These are phyloP conservation scores for Pythium pyrilobum DNA, from an alignment of 352 stramenopile genomes.

Conservation along the genomic window DNA sequence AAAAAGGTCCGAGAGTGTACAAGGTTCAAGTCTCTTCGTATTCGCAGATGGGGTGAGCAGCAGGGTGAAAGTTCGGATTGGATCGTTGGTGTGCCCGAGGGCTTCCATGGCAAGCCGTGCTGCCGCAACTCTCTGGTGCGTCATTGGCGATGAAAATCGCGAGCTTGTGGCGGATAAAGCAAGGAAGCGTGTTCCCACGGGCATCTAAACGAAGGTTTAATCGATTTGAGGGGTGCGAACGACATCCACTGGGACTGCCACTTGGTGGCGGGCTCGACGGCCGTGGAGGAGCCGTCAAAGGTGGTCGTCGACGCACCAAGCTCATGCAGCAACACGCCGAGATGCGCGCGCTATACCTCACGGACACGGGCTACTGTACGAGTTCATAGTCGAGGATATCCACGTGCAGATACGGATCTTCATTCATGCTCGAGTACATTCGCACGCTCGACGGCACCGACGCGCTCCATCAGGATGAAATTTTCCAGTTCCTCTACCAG, in stretches of 20 bases:
- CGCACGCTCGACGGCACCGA: slow-evolving; percentile 70
- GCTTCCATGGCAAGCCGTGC: too few species aligned
- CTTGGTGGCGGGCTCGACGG: slow-evolving; percentile 39
- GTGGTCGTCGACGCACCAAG: slow-evolving; percentile 47
- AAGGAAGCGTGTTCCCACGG: too few species aligned
- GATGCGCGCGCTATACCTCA: slow-evolving; percentile 72
- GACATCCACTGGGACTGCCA: too few species aligned
- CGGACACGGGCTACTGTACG: slow-evolving; percentile 85
- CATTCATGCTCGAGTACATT: slow-evolving; percentile 88
- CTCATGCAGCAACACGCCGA: slow-evolving; percentile 65
- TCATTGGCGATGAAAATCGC: too few species aligned
- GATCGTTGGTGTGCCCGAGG: too few species aligned
- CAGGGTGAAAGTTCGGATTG: too few species aligned
- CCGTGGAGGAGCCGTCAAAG: slow-evolving; percentile 24
- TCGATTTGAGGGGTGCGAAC: too few species aligned
- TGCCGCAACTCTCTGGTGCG: too few species aligned
- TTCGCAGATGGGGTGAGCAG: slow-evolving; percentile 21
- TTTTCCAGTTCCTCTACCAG: slow-evolving; percentile 87
- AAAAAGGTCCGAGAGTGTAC: slow-evolving; percentile 54
- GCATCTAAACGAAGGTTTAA: too few species aligned
- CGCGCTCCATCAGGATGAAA: slow-evolving; percentile 77
- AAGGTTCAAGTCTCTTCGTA: slow-evolving; percentile 39
- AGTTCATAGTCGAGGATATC: slow-evolving; percentile 91
- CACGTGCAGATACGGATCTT: slow-evolving; percentile 92
- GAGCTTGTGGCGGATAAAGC: too few species aligned